Conservation (phyloP, 1,284 basidiomycete genomes). For the Fistulina hepatica region DNA sequence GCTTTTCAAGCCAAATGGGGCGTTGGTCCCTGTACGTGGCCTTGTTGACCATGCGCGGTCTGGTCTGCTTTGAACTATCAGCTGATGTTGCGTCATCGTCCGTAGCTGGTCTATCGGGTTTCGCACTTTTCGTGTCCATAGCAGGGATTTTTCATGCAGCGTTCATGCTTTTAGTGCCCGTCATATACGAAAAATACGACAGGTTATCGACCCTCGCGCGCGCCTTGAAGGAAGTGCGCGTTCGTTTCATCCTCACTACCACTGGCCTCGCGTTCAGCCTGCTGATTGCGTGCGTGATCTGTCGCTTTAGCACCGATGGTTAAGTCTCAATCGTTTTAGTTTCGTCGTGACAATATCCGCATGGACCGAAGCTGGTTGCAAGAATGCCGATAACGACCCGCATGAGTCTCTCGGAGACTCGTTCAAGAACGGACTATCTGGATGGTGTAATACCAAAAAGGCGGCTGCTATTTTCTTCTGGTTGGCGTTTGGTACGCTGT, state of each 20-base stretch:
- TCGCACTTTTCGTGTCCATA: slow-evolving; percentile 73
- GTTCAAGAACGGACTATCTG: slow-evolving; percentile 56
- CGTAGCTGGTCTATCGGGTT: slow-evolving; percentile 73
- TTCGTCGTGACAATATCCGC: slow-evolving; percentile 66
- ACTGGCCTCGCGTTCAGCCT: slow-evolving; percentile 55
- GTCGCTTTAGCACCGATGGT: slow-evolving; percentile 9
- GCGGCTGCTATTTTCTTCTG: slow-evolving; percentile 82
- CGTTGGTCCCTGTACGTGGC: slow-evolving; percentile 70
- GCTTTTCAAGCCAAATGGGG: slow-evolving; percentile 75
- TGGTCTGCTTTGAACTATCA: slow-evolving; percentile 10
- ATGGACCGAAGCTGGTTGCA: slow-evolving; percentile 78
- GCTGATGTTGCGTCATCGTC: slow-evolving; percentile 4
- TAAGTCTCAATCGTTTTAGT: slow-evolving; percentile 26
- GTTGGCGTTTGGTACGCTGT: slow-evolving; percentile 53
- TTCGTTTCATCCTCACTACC: slow-evolving; percentile 69
- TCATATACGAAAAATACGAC: slow-evolving; percentile 80
- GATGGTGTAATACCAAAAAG: slow-evolving; percentile 86
- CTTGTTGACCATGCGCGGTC: slow-evolving; percentile 3
- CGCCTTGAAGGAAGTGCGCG: slow-evolving; percentile 69
- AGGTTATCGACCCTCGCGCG: slow-evolving; percentile 65
- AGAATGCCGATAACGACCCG: slow-evolving; percentile 65
- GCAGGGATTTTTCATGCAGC: slow-evolving; percentile 58
- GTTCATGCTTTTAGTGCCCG: slow-evolving; percentile 66
- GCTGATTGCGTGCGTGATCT: slow-evolving; percentile 56
- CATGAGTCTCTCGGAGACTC: slow-evolving; percentile 56